Conservation (phyloP, 1,139 yeast genomes). For the Yamadazyma taylorii region DNA sequence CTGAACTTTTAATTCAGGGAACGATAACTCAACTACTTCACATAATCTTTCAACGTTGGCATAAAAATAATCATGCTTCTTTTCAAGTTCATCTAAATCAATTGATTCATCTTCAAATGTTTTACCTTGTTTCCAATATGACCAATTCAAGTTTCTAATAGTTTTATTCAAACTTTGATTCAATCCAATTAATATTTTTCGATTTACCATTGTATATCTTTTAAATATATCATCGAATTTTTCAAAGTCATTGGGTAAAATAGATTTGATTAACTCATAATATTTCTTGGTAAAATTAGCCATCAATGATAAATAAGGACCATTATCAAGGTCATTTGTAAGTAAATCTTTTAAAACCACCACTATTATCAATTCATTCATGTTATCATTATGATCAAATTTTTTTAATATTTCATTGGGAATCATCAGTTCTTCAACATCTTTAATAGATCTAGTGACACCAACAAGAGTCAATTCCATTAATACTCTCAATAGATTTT, state of each 20-base stretch:
- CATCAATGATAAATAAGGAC: conserved; percentile 48
- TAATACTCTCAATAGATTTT: conserved; percentile 52
- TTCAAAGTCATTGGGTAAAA: conserved; percentile 14
- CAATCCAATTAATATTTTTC: conserved; percentile 33
- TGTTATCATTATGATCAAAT: conserved; percentile 17
- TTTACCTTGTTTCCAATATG: conserved; percentile 68
- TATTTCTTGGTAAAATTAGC: conserved; percentile 55
- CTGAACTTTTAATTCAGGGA: conserved; percentile 30
- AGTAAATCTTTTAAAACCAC: conserved; percentile 56
- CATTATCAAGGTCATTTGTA: conserved; percentile 48
- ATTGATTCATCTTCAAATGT: conserved; percentile 52
- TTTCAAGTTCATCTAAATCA: conserved; percentile 38
- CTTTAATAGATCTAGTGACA: conserved; percentile 45
- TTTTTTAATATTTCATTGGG: conserved; percentile 24
- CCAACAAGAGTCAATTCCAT: conserved; percentile 69
- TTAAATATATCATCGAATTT: conserved; percentile 35
- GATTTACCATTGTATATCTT: conserved; percentile 49
- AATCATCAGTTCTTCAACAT: conserved; percentile 27
- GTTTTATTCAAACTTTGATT: conserved; percentile 36
- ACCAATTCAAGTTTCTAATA: conserved; percentile 45
- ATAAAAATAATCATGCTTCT: conserved; percentile 46
- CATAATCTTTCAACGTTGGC: conserved; percentile 47
- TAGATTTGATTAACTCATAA: conserved; percentile 11
- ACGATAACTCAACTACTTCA: conserved; percentile 31
- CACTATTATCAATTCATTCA: conserved; percentile 41